Base-by-base conservation (phyloP, 2,329 filamentous ascomycete species). In the Mycosphaerella sp. region DNA sequence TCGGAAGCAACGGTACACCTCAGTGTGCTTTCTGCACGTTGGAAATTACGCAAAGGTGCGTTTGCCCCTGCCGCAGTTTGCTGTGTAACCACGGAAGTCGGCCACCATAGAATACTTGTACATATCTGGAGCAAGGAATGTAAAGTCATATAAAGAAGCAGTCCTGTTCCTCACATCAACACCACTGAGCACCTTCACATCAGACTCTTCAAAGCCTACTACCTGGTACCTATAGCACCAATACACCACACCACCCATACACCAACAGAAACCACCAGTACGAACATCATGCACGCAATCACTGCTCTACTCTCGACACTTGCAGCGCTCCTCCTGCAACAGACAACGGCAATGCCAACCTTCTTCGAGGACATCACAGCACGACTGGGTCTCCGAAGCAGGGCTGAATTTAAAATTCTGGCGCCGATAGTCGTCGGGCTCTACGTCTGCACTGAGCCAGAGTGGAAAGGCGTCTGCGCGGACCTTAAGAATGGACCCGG, bases 361-460 rank as follows among this genome's bases (percentile, higher is more conserved):
- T 44, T 34, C 6, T n/a, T 23, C 42, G 23, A 31, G 21, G 48
- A 45, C 41, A 31, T 39, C 17, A 26, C 36, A 17, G 44, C 45
- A 29, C 38, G 36, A 38, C 38, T 36, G 6, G 43, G 14, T 0
- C 48, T 59, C 14, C 50, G 53, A 23, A 6, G 48, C n/a, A 50
- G 56, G 31, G 54, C 57, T 17, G 51, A 57, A 6, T 32, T 36
- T 5, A 54, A 58, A 6, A 58, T 53, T n/a, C 55, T 61, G 3
- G 60, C 54, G 32, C 60, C 60, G 8, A 52, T 56, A 6, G 26
- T 45, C 2, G 50, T 62, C n/a, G 58, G 58, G 4, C 10, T 62
- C 11, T 62, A 58, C 54, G n/a, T 62, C 6, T 62, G 60, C 49
- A 51, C 50, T 2, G 54, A 60, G 29, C 39, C 53, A 11, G 42